Conservation (phyloP, 371 early-diverging fungal species). For the Lichtheimia ornata region DNA sequence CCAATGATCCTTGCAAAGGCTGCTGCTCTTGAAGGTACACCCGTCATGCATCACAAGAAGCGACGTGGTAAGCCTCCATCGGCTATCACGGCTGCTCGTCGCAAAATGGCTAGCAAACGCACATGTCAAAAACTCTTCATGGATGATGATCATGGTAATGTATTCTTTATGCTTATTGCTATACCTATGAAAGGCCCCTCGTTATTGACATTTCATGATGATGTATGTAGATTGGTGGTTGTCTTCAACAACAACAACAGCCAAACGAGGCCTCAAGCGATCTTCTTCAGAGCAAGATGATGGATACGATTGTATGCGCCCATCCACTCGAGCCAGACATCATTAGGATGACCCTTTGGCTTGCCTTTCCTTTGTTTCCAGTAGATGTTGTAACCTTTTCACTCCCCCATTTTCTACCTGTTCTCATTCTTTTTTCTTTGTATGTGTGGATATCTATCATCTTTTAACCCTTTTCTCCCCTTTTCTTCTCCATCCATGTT, state of each 20-base stretch:
- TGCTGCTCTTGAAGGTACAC: slow-evolving; percentile 8
- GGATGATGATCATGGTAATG: background rate
- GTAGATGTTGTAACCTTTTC: background rate
- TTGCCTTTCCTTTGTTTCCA: background rate
- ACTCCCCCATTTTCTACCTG: background rate
- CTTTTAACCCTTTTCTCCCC: background rate
- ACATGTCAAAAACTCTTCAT: slow-evolving; percentile 2
- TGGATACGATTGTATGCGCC: background rate
- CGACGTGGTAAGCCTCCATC: slow-evolving; percentile 21
- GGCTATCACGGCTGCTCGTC: slow-evolving; percentile 9
- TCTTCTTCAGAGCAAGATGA: background rate
- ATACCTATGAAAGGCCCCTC: too few relatives aligned
- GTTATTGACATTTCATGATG: slow-evolving; percentile 5
- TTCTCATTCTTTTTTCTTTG: slow-evolving; percentile 4
- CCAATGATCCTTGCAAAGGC: slow-evolving; percentile 23
- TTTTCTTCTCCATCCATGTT: background rate
- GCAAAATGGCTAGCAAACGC: slow-evolving; percentile 7
- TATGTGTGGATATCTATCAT: slow-evolving; percentile 6
- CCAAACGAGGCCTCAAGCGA: background rate
- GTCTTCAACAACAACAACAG: background rate
- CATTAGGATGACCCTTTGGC: background rate
- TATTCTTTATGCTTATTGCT: background rate
- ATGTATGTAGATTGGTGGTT: background rate
- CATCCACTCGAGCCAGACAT: slow-evolving; percentile 4
- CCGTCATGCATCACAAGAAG: slow-evolving; percentile 15